These are phyloP conservation scores for Choanephora cucurbitarum DNA, from an alignment of 371 early-diverging fungal species.

Conservation along the genomic window DNA sequence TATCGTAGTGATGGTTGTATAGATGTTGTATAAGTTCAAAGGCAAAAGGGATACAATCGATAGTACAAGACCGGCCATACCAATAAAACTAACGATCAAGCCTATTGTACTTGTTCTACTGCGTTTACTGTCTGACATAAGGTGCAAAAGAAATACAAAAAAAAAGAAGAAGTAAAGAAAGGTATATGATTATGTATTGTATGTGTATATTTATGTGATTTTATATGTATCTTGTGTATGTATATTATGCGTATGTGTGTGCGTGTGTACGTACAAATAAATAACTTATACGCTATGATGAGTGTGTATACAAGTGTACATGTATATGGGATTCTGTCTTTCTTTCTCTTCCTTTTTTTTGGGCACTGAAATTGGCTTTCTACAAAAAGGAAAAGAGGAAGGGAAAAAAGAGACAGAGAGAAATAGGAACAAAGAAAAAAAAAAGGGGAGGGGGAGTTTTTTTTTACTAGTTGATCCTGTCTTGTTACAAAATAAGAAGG, in stretches of 20 bases:
- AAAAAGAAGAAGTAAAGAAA: neutral
- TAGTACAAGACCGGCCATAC: slow-evolving; percentile 27
- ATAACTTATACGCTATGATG: too few species aligned
- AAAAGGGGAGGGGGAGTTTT: neutral
- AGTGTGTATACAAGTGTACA: too few species aligned
- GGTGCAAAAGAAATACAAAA: neutral
- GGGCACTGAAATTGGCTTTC: too few species aligned
- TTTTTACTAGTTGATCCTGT: too few species aligned
- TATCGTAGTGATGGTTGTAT: slow-evolving; percentile 9
- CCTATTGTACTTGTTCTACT: slow-evolving; percentile 10
- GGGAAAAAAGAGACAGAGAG: too few species aligned
- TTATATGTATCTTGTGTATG: neutral
- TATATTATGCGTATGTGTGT: neutral
- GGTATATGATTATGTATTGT: neutral
- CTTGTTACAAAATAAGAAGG: too few species aligned
- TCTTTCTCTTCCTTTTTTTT: too few species aligned
- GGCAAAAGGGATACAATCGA: slow-evolving; percentile 26
- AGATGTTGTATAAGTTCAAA: slow-evolving; percentile 25
- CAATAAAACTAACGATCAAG: slow-evolving; percentile 22
- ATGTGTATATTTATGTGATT: slow-evolving; percentile 9
- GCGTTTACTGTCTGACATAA: neutral
- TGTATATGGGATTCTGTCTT: neutral
- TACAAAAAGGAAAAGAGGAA: too few species aligned
- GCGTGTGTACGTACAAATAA: too few species aligned
- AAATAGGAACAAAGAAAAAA: too few species aligned